phyloP scores from a whole-genome alignment of 257 asterid genomes.

The Scutellaria barbata region DNA sequence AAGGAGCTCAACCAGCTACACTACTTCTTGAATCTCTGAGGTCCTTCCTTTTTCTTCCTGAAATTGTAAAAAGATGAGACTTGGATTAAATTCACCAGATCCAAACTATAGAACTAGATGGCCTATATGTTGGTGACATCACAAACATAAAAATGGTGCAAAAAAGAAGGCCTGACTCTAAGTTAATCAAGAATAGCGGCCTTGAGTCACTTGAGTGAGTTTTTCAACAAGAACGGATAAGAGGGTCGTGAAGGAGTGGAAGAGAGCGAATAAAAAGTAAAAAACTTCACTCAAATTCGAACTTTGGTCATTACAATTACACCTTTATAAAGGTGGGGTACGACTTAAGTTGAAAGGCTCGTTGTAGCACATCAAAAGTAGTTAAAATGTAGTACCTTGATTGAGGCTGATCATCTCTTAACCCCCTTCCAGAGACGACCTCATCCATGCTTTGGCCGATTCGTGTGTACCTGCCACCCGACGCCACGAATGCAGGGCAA shows the following conservation, averaged over 20 bases:
- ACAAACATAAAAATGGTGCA: background rate
- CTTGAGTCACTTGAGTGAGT: too few species aligned
- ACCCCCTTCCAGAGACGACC: constrained; percentile 71
- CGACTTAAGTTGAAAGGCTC: too few species aligned
- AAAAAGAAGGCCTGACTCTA: too few species aligned
- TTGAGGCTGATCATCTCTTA: constrained; percentile 37
- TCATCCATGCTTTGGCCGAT: constrained; percentile 94
- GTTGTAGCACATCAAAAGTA: too few species aligned
- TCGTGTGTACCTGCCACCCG: constrained; percentile 85
- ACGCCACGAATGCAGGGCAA: constrained; percentile 83
- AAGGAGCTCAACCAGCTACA: background rate
- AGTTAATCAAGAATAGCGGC: too few species aligned
- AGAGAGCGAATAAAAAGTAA: too few species aligned
- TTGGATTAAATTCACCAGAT: background rate
- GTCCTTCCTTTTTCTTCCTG: constrained; percentile 48
- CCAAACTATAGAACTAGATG: background rate
- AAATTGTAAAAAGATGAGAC: constrained; percentile 4
- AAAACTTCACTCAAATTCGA: too few species aligned
- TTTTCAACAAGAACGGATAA: too few species aligned
- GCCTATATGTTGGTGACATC: background rate
- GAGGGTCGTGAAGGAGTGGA: too few species aligned
- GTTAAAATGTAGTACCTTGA: constrained; percentile 43
- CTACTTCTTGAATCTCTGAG: constrained; percentile 35
- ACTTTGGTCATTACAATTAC: too few species aligned
- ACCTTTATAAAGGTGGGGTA: too few species aligned